Conservation (phyloP, 176 grass and related monocot species). For the Saccharum officinarum region DNA sequence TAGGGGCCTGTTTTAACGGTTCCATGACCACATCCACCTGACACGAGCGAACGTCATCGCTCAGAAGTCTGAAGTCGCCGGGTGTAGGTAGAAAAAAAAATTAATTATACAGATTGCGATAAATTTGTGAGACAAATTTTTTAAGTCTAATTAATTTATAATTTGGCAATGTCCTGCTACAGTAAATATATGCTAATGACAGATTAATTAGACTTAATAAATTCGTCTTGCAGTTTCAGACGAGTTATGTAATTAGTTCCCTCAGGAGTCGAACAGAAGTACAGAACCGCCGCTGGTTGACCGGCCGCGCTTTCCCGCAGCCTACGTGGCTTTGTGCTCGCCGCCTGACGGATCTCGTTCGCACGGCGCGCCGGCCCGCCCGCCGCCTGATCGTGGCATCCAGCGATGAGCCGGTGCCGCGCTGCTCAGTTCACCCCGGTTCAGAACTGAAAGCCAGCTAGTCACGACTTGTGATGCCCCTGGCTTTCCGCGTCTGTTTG, state of each 20-base stretch:
- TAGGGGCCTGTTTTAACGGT: too few relatives aligned
- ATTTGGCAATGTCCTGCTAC: too few relatives aligned
- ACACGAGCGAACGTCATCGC: not conserved
- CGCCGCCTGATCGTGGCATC: not conserved
- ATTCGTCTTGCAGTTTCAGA: too few relatives aligned
- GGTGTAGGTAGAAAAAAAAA: too few relatives aligned
- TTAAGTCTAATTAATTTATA: too few relatives aligned
- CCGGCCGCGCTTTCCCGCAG: not conserved
- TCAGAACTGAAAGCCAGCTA: not conserved
- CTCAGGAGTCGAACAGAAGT: too few relatives aligned
- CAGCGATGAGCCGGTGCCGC: not conserved
- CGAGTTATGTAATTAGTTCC: too few relatives aligned
- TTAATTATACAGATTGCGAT: too few relatives aligned
- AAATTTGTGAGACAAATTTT: too few relatives aligned
- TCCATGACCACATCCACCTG: too few relatives aligned
- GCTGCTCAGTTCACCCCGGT: not conserved
- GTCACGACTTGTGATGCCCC: not conserved
- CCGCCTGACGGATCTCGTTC: conserved; percentile 9
- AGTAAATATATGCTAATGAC: too few relatives aligned
- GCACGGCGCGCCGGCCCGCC: not conserved
- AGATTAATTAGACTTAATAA: too few relatives aligned
- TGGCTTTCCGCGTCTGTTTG: not conserved
- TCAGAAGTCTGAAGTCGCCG: not conserved
- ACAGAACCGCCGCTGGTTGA: not conserved
- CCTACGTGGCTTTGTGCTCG: not conserved